Evolutionary conservation across 106 monocot genomes (phyloP).

Genomic region (Apostasia shenzhenica): DNA sequence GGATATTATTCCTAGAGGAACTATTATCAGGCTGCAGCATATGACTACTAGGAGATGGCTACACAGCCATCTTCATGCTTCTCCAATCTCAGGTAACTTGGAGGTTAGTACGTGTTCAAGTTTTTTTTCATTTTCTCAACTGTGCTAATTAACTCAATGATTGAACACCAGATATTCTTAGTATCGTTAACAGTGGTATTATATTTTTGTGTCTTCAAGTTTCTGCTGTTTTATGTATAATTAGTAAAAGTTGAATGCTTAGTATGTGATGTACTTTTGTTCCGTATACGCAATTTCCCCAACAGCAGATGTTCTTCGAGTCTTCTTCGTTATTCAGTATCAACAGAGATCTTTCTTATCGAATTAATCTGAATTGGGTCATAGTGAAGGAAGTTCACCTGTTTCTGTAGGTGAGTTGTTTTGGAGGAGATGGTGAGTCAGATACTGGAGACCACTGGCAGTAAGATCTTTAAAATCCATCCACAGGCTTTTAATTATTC

Average conservation of each 20-base stretch:
- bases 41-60: slow-evolving; percentile 91
- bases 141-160: too few relatives aligned
- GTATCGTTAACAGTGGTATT: too few relatives aligned
- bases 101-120: slow-evolving; percentile 38
- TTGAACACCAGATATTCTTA: too few relatives aligned
- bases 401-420: slow-evolving; percentile 60
- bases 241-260: too few relatives aligned
- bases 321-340: too few relatives aligned
- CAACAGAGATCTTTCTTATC: too few relatives aligned
- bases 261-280: too few relatives aligned
- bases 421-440: slow-evolving; percentile 52
- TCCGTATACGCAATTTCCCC: too few relatives aligned
- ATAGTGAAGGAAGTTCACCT: background rate
- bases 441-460: slow-evolving; percentile 77
- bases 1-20: slow-evolving; percentile 60
- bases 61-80: slow-evolving; percentile 93
- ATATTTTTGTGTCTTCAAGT: too few relatives aligned
- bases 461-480: slow-evolving; percentile 25
- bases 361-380: background rate
- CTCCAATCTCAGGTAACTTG: slow-evolving; percentile 78
- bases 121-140: background rate
- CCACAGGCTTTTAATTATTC: background rate
- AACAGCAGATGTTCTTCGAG: too few relatives aligned
- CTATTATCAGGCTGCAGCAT: slow-evolving; percentile 66
- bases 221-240: too few relatives aligned